Evolutionary conservation across 768 basidiomycete species (phyloP).

Genomic region (Pisolithus marmoratus): DNA sequence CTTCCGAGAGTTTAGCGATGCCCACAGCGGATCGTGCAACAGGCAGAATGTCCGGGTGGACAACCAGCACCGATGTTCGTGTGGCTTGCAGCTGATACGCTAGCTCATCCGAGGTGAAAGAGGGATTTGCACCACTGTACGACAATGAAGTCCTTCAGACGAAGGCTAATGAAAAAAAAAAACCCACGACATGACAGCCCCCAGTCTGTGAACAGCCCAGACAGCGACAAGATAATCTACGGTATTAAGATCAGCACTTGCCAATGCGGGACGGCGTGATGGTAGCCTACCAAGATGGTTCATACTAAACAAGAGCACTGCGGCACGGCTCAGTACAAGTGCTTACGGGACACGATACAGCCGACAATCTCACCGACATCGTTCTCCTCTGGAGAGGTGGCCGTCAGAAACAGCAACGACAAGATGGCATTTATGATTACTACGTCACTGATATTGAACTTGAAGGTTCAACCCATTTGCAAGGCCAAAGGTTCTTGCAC

Average conservation of each 20-base stretch:
- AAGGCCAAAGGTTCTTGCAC: slow-evolving; percentile 30
- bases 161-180: too few relatives aligned
- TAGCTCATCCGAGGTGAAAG: slow-evolving; percentile 53
- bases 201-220: slow-evolving; percentile 52
- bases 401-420: not conserved
- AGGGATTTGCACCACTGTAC: slow-evolving; percentile 55
- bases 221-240: slow-evolving; percentile 51
- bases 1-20: slow-evolving; percentile 34
- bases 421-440: not conserved
- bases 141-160: not conserved
- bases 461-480: slow-evolving; percentile 33
- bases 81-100: slow-evolving; percentile 48
- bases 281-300: slow-evolving; percentile 62
- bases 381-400: slow-evolving; percentile 26
- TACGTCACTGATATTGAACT: slow-evolving; percentile 31
- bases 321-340: slow-evolving; percentile 3
- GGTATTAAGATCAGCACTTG: not conserved
- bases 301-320: slow-evolving; percentile 60
- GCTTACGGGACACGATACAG: not conserved
- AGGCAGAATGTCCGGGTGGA: slow-evolving; percentile 38
- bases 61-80: slow-evolving; percentile 43
- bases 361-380: slow-evolving; percentile 31
- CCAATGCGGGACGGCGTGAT: not conserved
- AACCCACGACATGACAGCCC: slow-evolving; percentile 51
- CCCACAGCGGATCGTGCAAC: slow-evolving; percentile 43